Conservation (phyloP, 2,329 filamentous ascomycete species). For the Myrmaecium sp. region DNA sequence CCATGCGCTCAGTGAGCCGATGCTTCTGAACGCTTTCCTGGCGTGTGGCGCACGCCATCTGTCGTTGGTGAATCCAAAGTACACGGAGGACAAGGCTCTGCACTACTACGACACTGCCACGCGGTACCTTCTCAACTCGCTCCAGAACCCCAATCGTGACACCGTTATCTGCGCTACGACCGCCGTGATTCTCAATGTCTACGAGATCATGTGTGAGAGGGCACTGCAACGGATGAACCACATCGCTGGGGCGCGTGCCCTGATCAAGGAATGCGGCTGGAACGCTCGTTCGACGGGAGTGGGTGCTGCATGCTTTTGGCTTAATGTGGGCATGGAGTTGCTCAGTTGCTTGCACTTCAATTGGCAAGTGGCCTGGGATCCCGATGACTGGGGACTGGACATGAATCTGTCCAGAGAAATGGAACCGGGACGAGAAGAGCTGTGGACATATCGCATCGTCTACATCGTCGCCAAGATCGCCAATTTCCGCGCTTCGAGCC, state of each 20-base stretch:
- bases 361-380: constrained; percentile 76
- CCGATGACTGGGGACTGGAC: constrained; percentile 77
- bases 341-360: constrained; percentile 74
- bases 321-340: constrained; percentile 84
- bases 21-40: constrained; percentile 77
- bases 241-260: constrained; percentile 64
- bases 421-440: constrained; percentile 51
- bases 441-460: constrained; percentile 78
- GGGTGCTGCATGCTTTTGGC: constrained; percentile 82
- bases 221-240: constrained; percentile 74
- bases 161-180: constrained; percentile 72
- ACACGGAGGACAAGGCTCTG: constrained; percentile 59
- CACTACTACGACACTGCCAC: constrained; percentile 80
- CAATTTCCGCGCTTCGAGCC: constrained; percentile 62
- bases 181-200: constrained; percentile 77
- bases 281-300: constrained; percentile 62
- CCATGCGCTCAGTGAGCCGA: constrained; percentile 62
- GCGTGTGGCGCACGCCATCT: constrained; percentile 78
- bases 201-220: constrained; percentile 79
- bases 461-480: constrained; percentile 77
- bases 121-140: constrained; percentile 52
- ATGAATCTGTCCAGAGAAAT: constrained; percentile 48
- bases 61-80: constrained; percentile 50
- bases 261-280: constrained; percentile 86
- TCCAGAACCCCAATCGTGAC: constrained; percentile 75